Percentiles rank a stretch among this genome's conserved stretches.
Evolutionary conservation across 2,329 filamentous ascomycete genomes (phyloP).

Genomic region (Colletotrichum scovillei): DNA sequence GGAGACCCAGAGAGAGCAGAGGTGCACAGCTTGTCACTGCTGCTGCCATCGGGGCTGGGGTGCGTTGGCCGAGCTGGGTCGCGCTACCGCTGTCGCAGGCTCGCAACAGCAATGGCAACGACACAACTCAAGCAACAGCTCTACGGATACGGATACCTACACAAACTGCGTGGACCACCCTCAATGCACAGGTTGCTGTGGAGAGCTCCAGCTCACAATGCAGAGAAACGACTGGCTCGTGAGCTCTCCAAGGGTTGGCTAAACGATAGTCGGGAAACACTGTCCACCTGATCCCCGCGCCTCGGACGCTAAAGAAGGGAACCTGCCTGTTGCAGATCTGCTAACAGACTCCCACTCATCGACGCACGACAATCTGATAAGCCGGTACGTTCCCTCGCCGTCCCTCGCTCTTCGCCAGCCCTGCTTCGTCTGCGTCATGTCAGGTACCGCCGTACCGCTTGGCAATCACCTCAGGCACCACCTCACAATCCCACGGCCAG

Average conservation of each 20-base stretch:
- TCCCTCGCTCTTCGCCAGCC: neutral
- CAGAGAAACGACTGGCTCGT: slow-evolving; percentile 23
- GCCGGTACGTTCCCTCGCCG: neutral
- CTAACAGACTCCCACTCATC: neutral
- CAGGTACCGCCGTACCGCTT: slow-evolving; percentile 19
- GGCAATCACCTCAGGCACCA: slow-evolving; percentile 4
- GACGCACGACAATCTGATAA: neutral
- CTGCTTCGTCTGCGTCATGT: slow-evolving; percentile 29
- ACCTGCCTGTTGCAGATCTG: slow-evolving; percentile 33
- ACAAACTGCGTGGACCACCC: neutral
- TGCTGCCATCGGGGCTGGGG: slow-evolving; percentile 11
- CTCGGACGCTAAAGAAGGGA: slow-evolving; percentile 20
- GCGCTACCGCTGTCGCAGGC: neutral
- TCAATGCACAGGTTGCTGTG: slow-evolving; percentile 28
- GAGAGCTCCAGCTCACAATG: slow-evolving; percentile 27
- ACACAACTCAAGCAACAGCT: slow-evolving; percentile 9
- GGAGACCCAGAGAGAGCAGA: neutral
- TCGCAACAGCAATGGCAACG: slow-evolving; percentile 7
- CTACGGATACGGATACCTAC: neutral
- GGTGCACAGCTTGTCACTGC: slow-evolving; percentile 2
- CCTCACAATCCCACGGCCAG: neutral
- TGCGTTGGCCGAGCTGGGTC: slow-evolving; percentile 10
- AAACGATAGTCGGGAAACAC: slow-evolving; percentile 20
- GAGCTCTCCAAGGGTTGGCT: slow-evolving; percentile 12
- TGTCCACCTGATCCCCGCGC: slow-evolving; percentile 25